These are phyloP conservation scores for Xerocomus potaroensis DNA, from an alignment of 768 basidiomycete genomes.

Conservation along the genomic window DNA sequence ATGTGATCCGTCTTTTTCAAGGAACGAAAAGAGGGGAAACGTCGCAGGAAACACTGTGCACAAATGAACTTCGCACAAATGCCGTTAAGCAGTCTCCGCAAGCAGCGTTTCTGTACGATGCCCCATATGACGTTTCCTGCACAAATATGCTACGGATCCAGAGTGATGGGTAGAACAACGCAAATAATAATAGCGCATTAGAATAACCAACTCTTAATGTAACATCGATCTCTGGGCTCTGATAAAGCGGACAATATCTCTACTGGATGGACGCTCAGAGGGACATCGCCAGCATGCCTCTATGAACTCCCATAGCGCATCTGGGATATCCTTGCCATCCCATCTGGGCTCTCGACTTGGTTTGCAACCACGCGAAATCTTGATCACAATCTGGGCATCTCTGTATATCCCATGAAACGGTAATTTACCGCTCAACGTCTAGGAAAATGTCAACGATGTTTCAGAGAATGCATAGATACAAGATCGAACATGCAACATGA, in stretches of 20 bases:
- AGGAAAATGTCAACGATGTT: neutral
- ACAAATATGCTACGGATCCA: no score
- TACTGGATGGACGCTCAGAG: conserved; percentile 14
- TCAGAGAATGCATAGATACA: neutral
- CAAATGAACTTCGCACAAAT: no score
- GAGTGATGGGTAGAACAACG: no score
- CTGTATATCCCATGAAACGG: conserved; percentile 22
- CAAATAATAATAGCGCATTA: no score
- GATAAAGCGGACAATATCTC: conserved; percentile 14
- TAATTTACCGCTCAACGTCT: conserved; percentile 23
- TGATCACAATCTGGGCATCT: conserved; percentile 21
- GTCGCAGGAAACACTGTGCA: no score
- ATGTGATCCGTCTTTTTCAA: no score
- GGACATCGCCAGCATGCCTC: conserved; percentile 20
- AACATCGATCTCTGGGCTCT: neutral
- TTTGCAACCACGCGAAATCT: conserved; percentile 8
- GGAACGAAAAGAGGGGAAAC: no score
- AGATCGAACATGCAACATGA: conserved; percentile 26
- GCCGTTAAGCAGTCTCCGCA: no score
- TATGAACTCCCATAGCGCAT: conserved; percentile 22
- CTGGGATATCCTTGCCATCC: conserved; percentile 23
- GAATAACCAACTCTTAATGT: no score
- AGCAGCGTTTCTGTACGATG: no score
- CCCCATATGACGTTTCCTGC: no score
- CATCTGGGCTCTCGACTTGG: conserved; percentile 14